Evolutionary conservation across 2,329 filamentous ascomycete genomes (phyloP).

Genomic region (Cladosporium sp.): DNA sequence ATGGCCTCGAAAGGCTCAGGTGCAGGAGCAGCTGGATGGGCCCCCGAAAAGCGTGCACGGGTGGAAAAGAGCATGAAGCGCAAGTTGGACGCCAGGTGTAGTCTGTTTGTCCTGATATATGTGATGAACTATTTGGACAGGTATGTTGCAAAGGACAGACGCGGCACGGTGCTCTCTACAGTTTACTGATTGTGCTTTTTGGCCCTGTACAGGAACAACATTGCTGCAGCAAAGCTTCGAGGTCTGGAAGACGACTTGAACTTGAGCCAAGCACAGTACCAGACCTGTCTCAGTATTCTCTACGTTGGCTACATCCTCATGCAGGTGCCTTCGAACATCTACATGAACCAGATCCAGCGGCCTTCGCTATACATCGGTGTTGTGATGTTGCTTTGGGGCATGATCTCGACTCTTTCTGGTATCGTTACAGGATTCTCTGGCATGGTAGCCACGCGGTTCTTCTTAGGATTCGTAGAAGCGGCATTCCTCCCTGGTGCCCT

Average conservation of each 20-base stretch:
- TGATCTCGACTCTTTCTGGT: constrained; percentile 31
- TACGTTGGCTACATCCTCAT: constrained; percentile 38
- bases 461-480: constrained; percentile 43
- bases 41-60: constrained; percentile 11
- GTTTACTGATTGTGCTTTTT: constrained; percentile 25
- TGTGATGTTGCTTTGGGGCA: constrained; percentile 34
- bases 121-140: constrained; percentile 29
- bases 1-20: not conserved
- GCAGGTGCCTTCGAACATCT: constrained; percentile 35
- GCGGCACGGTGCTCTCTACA: too few species aligned
- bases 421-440: constrained; percentile 32
- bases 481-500: constrained; percentile 41
- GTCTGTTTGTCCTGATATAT: constrained; percentile 53
- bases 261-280: constrained; percentile 53
- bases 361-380: constrained; percentile 31
- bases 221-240: constrained; percentile 62
- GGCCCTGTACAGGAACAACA: constrained; percentile 48
- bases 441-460: constrained; percentile 36
- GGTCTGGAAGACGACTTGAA: constrained; percentile 60
- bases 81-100: constrained; percentile 69
- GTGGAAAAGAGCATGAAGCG: constrained; percentile 31
- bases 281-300: constrained; percentile 41
- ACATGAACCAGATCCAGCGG: constrained; percentile 31
- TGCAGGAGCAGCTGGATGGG: constrained; percentile 16
- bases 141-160: constrained; percentile 3